A percentile compares a stretch with the other conserved stretches of the same genome.
These are phyloP conservation scores for Conticribra weissflogii DNA, from an alignment of 108 stramenopile species.

Conservation along the genomic window DNA sequence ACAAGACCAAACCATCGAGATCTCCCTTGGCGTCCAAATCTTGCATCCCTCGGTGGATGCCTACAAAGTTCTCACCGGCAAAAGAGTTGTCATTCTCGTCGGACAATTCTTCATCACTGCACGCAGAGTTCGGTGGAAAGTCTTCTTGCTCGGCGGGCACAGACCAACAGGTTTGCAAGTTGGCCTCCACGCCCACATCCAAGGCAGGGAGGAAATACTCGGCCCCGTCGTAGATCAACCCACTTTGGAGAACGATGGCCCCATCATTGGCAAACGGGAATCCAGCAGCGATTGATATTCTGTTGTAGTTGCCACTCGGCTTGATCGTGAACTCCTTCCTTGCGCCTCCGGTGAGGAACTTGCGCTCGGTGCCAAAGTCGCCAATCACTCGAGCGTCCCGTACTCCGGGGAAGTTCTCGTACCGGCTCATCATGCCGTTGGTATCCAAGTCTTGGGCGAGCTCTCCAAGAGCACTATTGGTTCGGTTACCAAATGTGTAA, in stretches of 20 bases:
- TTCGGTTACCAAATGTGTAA: constrained; percentile 17
- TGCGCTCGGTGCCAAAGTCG: background rate
- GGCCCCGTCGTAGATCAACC: constrained; percentile 34
- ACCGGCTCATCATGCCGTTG: constrained; percentile 15
- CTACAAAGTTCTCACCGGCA: constrained; percentile 29
- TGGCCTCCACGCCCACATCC: constrained; percentile 35
- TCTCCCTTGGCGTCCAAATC: constrained; percentile 28
- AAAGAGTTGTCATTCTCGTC: constrained; percentile 21
- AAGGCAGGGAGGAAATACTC: constrained; percentile 35
- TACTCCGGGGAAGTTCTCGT: constrained; percentile 20
- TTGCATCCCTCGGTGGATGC: constrained; percentile 40
- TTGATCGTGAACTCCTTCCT: constrained; percentile 15
- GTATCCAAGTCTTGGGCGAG: constrained; percentile 25
- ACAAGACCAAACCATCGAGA: constrained; percentile 2
- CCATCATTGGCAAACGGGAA: constrained; percentile 44
- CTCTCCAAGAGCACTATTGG: constrained; percentile 16
- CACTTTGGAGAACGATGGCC: constrained; percentile 25
- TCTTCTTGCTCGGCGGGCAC: constrained; percentile 31
- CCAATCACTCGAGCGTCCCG: constrained; percentile 18
- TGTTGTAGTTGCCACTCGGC: constrained; percentile 1
- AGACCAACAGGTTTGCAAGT: constrained; percentile 46
- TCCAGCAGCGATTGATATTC: constrained; percentile 28
- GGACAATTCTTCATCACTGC: constrained; percentile 10
- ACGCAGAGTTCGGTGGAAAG: constrained; percentile 19
- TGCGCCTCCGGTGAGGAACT: constrained; percentile 22